Conservation (phyloP, 352 stramenopile species). For the Phytophthora tubulina region DNA sequence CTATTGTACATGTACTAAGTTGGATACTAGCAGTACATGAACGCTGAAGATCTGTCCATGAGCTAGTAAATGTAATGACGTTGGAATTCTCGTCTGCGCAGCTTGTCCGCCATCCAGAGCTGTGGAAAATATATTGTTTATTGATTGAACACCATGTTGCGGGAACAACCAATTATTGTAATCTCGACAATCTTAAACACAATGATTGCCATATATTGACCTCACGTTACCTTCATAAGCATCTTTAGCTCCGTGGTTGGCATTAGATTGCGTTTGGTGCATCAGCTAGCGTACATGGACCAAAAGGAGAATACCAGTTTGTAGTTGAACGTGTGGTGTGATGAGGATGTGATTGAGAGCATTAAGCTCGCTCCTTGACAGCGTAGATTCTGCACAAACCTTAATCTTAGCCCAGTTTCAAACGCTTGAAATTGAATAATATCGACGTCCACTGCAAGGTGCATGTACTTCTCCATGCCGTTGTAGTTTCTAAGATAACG, state of each 20-base stretch:
- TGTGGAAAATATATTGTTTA: constrained; percentile 8
- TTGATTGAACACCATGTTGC: not conserved
- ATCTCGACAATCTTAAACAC: not conserved
- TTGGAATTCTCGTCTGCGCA: too few species aligned
- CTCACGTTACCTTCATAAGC: not conserved
- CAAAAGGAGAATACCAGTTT: too few species aligned
- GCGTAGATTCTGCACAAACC: not conserved
- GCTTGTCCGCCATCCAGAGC: not conserved
- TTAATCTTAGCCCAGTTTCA: constrained; percentile 6
- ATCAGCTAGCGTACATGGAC: not conserved
- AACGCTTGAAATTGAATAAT: constrained; percentile 2
- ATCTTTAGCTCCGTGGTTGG: not conserved
- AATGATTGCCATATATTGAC: not conserved
- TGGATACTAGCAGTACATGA: too few species aligned
- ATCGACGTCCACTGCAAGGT: constrained; percentile 2
- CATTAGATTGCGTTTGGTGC: not conserved
- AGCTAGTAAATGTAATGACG: too few species aligned
- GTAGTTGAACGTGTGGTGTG: too few species aligned
- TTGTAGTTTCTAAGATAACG: constrained; percentile 6
- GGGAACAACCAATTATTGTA: constrained; percentile 9
- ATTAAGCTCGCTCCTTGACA: constrained; percentile 3
- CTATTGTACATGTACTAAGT: too few species aligned
- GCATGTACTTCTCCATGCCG: constrained; percentile 11
- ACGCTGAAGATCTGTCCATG: too few species aligned
- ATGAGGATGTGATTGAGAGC: not conserved